Base-by-base conservation (phyloP, 2,329 filamentous ascomycete species). In the Laburnicola sp. region DNA sequence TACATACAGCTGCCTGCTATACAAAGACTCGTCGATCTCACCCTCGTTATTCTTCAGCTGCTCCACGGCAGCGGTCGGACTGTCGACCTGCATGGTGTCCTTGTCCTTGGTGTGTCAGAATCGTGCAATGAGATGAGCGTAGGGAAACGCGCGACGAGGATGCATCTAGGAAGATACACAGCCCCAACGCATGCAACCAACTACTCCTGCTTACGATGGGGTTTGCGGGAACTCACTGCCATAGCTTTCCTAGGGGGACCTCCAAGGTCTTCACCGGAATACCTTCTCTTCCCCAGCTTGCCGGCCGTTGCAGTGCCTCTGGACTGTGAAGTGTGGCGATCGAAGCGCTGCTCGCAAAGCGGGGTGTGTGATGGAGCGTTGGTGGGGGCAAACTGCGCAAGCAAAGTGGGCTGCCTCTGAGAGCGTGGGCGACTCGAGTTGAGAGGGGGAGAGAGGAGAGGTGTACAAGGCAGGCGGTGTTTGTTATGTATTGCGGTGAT, bases 1-100 rank as follows among this genome's bases (percentile, higher is more conserved):
- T 49, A 88, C 85, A 65, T 88, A 88, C 45, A 87, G 80, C 75
- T 87, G 84, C 61, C 84, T 76, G 70, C 83, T 86, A 76, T 87
- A 87, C 48, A 87, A 74, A 35, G 83, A 85, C 73, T 87, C 84
- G 63, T 87, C 84, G 62, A 87, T 87, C 62, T 86, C 84, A 61
- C 82, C 82, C 63, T 82, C 78, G 53, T 59, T 59, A 23, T 76
- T 69, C 65, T 85, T 85, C 62, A 85, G 79, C 75, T 82, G 78
- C 72, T 84, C 80, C 53, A 82, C 78, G 43, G 80, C 81, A 60
- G 80, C 78, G 57, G 80, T 75, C 57, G 81, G 79, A 60, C 77
- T 80, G 67, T 86, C 83, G 64, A 86, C 76, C 66, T 86, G 80
- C 83, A 86, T 86, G 57, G 79, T 82, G 74, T 81, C 80, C 76